These are phyloP conservation scores for Paraglomus brasilianum DNA, from an alignment of 192 early-diverging fungal species.

Conservation along the genomic window DNA sequence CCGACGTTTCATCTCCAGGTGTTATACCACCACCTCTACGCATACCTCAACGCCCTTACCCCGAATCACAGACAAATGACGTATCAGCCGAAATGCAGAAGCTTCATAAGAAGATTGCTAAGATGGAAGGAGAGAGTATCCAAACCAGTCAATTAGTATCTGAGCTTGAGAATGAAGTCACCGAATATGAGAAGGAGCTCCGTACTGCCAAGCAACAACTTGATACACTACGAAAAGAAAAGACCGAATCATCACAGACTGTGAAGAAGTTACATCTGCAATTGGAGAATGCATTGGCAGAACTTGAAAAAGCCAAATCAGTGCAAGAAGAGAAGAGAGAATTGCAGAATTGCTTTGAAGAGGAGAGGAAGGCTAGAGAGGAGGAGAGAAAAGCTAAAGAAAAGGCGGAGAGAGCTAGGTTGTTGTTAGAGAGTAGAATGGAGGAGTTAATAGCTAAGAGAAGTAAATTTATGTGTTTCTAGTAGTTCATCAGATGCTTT, in stretches of 20 bases:
- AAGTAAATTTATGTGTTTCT: conserved; percentile 61
- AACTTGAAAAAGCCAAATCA: conserved; percentile 32
- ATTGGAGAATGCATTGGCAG: conserved; percentile 34
- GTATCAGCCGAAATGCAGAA: conserved; percentile 24
- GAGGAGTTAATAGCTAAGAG: conserved; percentile 54
- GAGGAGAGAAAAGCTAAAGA: conserved; percentile 48
- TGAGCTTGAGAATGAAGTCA: conserved; percentile 44
- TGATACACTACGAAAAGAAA: conserved; percentile 38
- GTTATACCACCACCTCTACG: no score
- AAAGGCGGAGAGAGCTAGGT: conserved; percentile 48
- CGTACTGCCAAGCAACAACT: conserved; percentile 40
- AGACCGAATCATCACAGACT: conserved; percentile 36
- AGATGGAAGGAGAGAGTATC: conserved; percentile 39
- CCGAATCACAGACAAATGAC: neutral
- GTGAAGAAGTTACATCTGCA: conserved; percentile 43
- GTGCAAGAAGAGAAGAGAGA: conserved; percentile 4
- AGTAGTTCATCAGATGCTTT: neutral
- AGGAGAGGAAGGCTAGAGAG: conserved; percentile 41
- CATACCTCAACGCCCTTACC: no score
- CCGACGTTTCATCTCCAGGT: neutral
- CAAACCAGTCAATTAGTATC: conserved; percentile 36
- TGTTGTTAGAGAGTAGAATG: conserved; percentile 50
- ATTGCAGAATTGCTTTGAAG: neutral
- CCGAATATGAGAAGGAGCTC: conserved; percentile 45
- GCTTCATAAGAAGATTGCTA: conserved; percentile 38